These are phyloP conservation scores for Spongiforma sp. DNA, from an alignment of 1,284 basidiomycete species.

Conservation along the genomic window DNA sequence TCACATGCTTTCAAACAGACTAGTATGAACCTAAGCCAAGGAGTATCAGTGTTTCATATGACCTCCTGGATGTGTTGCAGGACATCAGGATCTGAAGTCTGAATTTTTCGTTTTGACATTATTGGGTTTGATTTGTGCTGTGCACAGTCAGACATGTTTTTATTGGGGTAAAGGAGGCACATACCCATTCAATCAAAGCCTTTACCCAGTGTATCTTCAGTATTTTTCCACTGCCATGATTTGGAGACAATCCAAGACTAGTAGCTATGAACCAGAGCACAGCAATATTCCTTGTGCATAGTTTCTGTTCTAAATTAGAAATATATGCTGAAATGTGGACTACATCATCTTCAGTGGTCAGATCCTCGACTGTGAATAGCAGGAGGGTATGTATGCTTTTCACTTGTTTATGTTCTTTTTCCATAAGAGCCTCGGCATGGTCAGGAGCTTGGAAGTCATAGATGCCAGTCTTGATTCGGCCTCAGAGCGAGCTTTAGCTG, in stretches of 20 bases:
- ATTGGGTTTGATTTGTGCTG: not conserved
- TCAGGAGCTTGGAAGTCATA: not conserved
- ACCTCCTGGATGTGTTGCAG: not conserved
- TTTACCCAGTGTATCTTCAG: not conserved
- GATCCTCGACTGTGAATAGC: not conserved
- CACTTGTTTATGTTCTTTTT: not conserved
- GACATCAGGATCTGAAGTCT: not conserved
- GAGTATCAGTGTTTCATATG: not conserved
- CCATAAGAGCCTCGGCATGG: not conserved
- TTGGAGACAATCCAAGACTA: not conserved
- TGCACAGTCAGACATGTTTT: not conserved
- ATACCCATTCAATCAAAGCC: not conserved
- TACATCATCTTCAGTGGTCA: not conserved
- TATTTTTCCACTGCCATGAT: not conserved
- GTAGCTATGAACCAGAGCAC: not conserved
- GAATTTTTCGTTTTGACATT: not conserved
- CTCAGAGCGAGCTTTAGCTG: not conserved
- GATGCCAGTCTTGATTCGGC: not conserved
- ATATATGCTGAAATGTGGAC: not conserved
- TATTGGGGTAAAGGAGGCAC: not conserved
- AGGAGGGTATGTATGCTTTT: not conserved
- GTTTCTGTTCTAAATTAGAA: not conserved
- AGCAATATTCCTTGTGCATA: not conserved
- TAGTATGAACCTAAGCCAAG: not conserved
- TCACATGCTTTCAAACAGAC: not conserved